Evolutionary conservation across 495 filamentous ascomycete genomes (phyloP).

Genomic region (Entonaema liquescens): DNA sequence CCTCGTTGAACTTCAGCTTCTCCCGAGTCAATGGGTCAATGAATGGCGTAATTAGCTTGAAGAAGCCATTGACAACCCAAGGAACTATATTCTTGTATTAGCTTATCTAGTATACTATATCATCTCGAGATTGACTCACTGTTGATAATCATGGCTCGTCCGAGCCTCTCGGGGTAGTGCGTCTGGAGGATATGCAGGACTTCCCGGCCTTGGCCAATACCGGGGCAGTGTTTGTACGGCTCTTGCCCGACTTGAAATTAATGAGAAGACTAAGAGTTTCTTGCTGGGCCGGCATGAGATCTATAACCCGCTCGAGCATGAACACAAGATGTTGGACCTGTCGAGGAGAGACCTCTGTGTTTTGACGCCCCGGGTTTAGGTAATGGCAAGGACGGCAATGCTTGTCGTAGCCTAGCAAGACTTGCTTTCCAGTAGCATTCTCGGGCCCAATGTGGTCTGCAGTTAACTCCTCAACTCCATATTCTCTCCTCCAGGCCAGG

Average conservation of each 20-base stretch:
- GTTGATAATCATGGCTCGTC: slow-evolving; percentile 85
- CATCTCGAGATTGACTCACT: slow-evolving; percentile 58
- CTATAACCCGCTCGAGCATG: slow-evolving; percentile 90
- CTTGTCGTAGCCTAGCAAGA: slow-evolving; percentile 87
- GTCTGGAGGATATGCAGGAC: slow-evolving; percentile 88
- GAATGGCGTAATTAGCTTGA: slow-evolving; percentile 93
- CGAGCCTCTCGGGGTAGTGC: slow-evolving; percentile 94
- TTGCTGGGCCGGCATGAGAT: slow-evolving; percentile 84
- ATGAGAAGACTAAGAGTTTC: slow-evolving; percentile 87
- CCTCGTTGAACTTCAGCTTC: slow-evolving; percentile 95
- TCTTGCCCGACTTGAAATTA: slow-evolving; percentile 78
- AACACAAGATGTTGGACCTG: slow-evolving; percentile 95
- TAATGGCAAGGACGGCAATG: slow-evolving; percentile 86
- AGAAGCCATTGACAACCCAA: slow-evolving; percentile 87
- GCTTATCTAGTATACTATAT: neutral
- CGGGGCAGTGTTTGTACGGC: slow-evolving; percentile 76
- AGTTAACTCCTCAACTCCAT: slow-evolving; percentile 75
- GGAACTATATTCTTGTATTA: slow-evolving; percentile 66
- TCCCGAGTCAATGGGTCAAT: slow-evolving; percentile 91
- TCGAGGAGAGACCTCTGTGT: slow-evolving; percentile 87
- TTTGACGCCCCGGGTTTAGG: slow-evolving; percentile 86
- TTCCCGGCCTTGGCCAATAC: slow-evolving; percentile 77
- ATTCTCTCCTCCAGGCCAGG: slow-evolving; percentile 88
- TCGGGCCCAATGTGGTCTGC: slow-evolving; percentile 86
- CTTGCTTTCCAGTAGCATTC: slow-evolving; percentile 95